Evolutionary conservation across 2,329 filamentous ascomycete species (phyloP), one percentile per base, ranked within the genome.

Genomic region (Geosmithia morbida): DNA sequence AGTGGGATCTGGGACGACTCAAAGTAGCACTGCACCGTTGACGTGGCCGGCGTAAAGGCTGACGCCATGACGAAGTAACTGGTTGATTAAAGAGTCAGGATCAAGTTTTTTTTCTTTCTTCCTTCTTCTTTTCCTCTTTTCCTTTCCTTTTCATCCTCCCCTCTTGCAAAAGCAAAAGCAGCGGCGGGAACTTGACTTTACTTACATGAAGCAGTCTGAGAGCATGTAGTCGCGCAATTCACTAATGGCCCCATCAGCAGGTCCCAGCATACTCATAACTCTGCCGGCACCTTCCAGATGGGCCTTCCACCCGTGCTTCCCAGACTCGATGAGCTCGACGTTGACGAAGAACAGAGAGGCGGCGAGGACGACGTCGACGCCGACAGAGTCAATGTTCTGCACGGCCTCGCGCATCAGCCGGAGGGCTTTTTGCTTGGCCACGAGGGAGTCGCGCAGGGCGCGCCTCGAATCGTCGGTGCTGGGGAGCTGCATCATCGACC

Each of bases 321-420:
- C 68, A 14, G 67, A 69, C 56, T 72, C 69, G 46, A 73, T 69
- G 44, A 73, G 58, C 56, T 74, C 67, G 45, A 73, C 60, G 50
- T 72, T 70, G 58, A 74, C 61, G 52, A 73, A 67, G 55, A 73
- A 72, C 17, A 72, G 59, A 2, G 69, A 66, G 0, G 70, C 66
- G 1, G 70, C 66, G 2, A 73, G 59, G 2, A 71, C 57, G 10
- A 68, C 61, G 43, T 69, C 66, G 14, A 60, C 60, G 14, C 61
- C 63, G 2, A 61, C 59, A 2, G 60, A 57, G 10, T 63, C 58
- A 10, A 68, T 57, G 17, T 63, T 55, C 46, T 63, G 59, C 19
- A 73, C 50, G 3, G 67, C 69, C 2, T 54, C 48, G 16, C 60
- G 62, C 53, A 72, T 63, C 45, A 70, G 60, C 1, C 58, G 57